These are phyloP conservation scores for Boletus vinaceobasis DNA, from an alignment of 768 basidiomycete genomes.

Conservation along the genomic window DNA sequence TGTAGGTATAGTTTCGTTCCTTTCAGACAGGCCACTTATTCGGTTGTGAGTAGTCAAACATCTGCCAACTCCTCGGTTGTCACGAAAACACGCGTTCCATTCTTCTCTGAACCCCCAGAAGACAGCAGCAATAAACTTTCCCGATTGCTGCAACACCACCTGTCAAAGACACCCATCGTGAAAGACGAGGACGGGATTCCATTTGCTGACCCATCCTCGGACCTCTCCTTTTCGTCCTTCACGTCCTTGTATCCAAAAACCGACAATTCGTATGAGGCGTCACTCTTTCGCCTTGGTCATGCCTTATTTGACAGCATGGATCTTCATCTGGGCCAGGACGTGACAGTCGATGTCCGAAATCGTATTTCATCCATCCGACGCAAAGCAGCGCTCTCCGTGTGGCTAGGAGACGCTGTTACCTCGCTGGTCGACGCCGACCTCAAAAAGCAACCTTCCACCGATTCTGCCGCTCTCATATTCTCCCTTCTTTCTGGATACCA, in stretches of 20 bases:
- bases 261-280: slow-evolving; percentile 71
- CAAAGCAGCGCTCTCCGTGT: slow-evolving; percentile 75
- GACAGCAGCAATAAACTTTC: slow-evolving; percentile 43
- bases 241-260: slow-evolving; percentile 63
- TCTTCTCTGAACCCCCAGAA: slow-evolving; percentile 32
- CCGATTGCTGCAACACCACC: slow-evolving; percentile 73
- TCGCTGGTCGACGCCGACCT: slow-evolving; percentile 71
- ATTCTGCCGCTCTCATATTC: slow-evolving; percentile 58
- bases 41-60: slow-evolving; percentile 37
- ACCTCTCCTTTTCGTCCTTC: slow-evolving; percentile 78
- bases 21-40: slow-evolving; percentile 7
- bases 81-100: slow-evolving; percentile 46
- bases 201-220: slow-evolving; percentile 57
- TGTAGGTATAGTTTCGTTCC: slow-evolving; percentile 41
- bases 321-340: slow-evolving; percentile 50
- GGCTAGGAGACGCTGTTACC: slow-evolving; percentile 76
- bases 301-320: slow-evolving; percentile 87
- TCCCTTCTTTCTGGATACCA: slow-evolving; percentile 84
- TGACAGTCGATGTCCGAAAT: slow-evolving; percentile 60
- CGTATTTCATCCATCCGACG: slow-evolving; percentile 63
- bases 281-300: slow-evolving; percentile 81
- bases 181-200: slow-evolving; percentile 70
- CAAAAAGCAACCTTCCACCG: slow-evolving; percentile 42
- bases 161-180: slow-evolving; percentile 67
- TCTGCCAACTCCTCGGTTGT: slow-evolving; percentile 65